Conservation (phyloP, 2,329 filamentous ascomycete genomes). For the Sporothrix globosa region DNA sequence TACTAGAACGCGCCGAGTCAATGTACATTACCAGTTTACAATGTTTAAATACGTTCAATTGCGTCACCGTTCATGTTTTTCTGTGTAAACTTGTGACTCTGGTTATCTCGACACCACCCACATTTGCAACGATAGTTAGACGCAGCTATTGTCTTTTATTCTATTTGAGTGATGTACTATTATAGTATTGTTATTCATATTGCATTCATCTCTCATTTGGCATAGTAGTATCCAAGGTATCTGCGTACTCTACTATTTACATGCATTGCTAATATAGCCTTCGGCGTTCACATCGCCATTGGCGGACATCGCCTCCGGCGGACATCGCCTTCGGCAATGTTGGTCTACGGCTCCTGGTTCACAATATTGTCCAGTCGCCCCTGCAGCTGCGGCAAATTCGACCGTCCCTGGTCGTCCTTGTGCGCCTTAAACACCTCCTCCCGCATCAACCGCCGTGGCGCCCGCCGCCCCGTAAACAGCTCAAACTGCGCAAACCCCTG, state of each 20-base stretch:
- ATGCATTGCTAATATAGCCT: background rate
- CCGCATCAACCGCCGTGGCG: slow-evolving; percentile 70
- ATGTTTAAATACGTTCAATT: background rate
- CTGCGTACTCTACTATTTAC: background rate
- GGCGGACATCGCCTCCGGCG: background rate
- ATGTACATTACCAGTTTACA: slow-evolving; percentile 19
- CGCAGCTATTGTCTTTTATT: too few species aligned
- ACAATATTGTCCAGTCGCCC: slow-evolving; percentile 47
- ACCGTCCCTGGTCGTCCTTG: slow-evolving; percentile 44
- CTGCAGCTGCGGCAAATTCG: slow-evolving; percentile 43
- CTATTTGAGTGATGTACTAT: too few species aligned
- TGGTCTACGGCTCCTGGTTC: slow-evolving; percentile 46
- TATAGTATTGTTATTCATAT: background rate
- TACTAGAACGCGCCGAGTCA: background rate
- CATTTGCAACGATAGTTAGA: too few species aligned
- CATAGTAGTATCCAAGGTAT: too few species aligned
- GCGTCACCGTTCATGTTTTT: background rate
- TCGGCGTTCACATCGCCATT: background rate
- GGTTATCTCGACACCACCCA: background rate
- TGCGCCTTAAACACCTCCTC: slow-evolving; percentile 55
- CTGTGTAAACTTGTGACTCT: background rate
- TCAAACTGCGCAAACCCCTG: slow-evolving; percentile 78
- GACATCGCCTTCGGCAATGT: background rate
- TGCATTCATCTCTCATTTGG: background rate
- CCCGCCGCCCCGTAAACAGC: slow-evolving; percentile 72